Base-by-base conservation (phyloP, 345 rosid species). In the Aquilaria malaccensis region DNA sequence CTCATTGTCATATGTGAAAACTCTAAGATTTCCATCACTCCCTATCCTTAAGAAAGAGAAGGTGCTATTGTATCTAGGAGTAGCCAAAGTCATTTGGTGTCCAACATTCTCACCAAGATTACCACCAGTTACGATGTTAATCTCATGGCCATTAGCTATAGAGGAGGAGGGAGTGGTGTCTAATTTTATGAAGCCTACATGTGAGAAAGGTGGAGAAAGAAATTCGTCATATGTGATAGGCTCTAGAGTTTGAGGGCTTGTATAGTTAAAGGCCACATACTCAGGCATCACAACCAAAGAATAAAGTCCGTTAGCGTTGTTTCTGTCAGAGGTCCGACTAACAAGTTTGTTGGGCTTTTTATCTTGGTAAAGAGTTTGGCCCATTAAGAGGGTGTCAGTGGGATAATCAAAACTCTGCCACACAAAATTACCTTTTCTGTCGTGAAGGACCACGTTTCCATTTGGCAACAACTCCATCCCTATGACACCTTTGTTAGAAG, bases 401-500 rank as follows among this genome's bases (percentile, higher is more conserved):
- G 91, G 94, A 6, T 57, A 63, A 62, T 88, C 81, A 30, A 89
- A 82, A 52, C 91, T 85, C 56, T 82, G 91, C 87, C 91, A 82
- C 5, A 80, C 0, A 12, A 79, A 85, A 0, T 70, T 74, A 0
- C 83, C 84, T n/a, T 67, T 73, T 0, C 80, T 14, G 11, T 82
- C 80, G 37, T 62, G 49, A 1, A 87, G 79, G 22, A 90, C 93
- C 77, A 85, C 73, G 76, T 87, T 83, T 7, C 95, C 97, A 64
- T 72, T 85, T 11, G 77, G 59, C 4, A 83, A 74, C n/a, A 90
- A 14, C 52, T 78, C 76, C 63, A 70, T 48, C 2, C 67, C 67
- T 0, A 48, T 58, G 51, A 70, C 80, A 6, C 77, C 79, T 52
- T 67, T 79, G 45, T 64, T 67, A 47, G 77, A 59, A 0, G 75